Base-by-base conservation (phyloP, 2,329 filamentous ascomycete genomes). In the Cordyceps militaris region DNA sequence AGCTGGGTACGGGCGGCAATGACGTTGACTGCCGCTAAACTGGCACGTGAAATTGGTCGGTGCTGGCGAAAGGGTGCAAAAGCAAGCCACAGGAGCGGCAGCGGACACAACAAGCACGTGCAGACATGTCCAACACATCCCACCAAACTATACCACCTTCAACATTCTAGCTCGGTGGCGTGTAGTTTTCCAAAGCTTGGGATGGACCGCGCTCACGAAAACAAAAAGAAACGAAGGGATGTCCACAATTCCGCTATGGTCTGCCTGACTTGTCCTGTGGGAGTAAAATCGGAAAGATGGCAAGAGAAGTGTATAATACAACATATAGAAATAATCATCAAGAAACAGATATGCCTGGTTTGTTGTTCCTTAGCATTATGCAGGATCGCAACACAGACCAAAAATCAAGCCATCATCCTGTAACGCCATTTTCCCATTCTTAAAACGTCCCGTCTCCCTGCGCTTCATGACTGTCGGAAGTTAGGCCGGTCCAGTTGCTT, bases 371-470 rank as follows among this genome's bases (percentile, higher is more conserved):
- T 38, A 11, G 5, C 21, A 47, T 55, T 36, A 9, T 24, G 43
- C 28, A 55, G 52, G 32, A 49, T 13, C 34, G n/a, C 24, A 49
- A 46, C 24, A 32, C 32, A 56, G 42, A 56, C 24, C 26, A 40
- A 10, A 49, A 56, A 56, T 40, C 44, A 56, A 49, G 19, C 24
- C 44, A 42, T 56, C 43, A 42, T 56, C 53, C 53, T 23, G n/a
- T 56, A 56, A 56, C 53, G 53, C 53, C 53, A 40, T 49, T 47
- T 40, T 42, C 53, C 53, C 40, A 42, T 56, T 56, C 53, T 56
- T 49, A n/a, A 48, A 56, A 49, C 19, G 21, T 49, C 32, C 36
- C 53, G 16, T 30, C 44, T 42, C 14, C 53, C 16, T 42, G 44
- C 34, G 24, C 24, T 30, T 21, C 23, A 49, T 48, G 11, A 48